Evolutionary conservation across 2,329 filamentous ascomycete genomes (phyloP).

Genomic region (Arthrobotrys pseudoclavata): DNA sequence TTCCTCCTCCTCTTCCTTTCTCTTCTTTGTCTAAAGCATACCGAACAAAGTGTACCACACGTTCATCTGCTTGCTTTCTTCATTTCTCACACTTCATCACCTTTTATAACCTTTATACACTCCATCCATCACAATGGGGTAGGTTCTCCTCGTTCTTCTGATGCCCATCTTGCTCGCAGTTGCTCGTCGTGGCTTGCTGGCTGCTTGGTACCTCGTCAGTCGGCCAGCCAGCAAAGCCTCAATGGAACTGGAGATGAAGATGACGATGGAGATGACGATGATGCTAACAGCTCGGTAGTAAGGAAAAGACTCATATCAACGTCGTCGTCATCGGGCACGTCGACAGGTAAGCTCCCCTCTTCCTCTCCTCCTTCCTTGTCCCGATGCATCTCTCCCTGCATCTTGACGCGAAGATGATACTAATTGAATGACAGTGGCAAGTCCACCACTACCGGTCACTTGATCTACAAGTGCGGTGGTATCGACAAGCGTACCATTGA

Average conservation of each 20-base stretch:
- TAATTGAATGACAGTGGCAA: conserved; percentile 81
- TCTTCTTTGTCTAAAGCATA: conserved; percentile 60
- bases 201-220: not conserved
- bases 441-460: conserved; percentile 93
- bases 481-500: conserved; percentile 99
- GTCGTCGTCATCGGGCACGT: conserved; percentile 86
- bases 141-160: conserved; percentile 61
- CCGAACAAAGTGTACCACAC: conserved; percentile 59
- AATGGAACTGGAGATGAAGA: conserved; percentile 13
- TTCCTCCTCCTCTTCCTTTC: conserved; percentile 44
- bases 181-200: not conserved
- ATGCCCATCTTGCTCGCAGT: conserved; percentile 10
- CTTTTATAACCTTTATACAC: conserved; percentile 49
- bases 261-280: not conserved
- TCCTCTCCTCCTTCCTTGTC: conserved; percentile 2
- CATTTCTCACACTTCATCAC: conserved; percentile 23
- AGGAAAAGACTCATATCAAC: conserved; percentile 89
- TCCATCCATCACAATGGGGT: conserved; percentile 67
- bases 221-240: not conserved
- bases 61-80: conserved; percentile 59
- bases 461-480: conserved; percentile 99
- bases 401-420: conserved; percentile 61
- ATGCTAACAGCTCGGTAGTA: conserved; percentile 72
- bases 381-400: not conserved
- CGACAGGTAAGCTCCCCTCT: conserved; percentile 59